phyloP scores from a whole-genome alignment of 371 early-diverging fungal species.

The Dichotomocladium elegans region DNA sequence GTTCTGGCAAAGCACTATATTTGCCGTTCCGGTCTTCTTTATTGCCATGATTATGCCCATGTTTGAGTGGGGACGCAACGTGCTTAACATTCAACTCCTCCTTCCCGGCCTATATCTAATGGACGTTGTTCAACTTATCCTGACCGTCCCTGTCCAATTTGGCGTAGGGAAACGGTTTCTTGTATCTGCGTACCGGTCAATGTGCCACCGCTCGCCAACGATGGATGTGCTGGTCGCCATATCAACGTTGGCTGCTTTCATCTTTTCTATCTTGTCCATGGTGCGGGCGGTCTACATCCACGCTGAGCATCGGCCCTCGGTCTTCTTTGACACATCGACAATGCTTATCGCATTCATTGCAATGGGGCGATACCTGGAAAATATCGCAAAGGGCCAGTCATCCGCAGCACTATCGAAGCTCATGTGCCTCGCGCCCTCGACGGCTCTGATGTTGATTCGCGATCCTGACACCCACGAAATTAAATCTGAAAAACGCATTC shows the following conservation, averaged over 20 bases:
- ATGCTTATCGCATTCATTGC: slow-evolving; percentile 90
- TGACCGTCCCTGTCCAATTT: slow-evolving; percentile 93
- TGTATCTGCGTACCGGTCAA: slow-evolving; percentile 69
- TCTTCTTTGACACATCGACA: slow-evolving; percentile 92
- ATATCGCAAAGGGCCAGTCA: slow-evolving; percentile 91
- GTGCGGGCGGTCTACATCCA: slow-evolving; percentile 40
- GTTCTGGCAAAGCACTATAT: slow-evolving; percentile 56
- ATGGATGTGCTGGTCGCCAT: slow-evolving; percentile 95
- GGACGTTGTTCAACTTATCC: slow-evolving; percentile 47
- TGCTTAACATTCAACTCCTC: slow-evolving; percentile 25
- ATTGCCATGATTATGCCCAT: slow-evolving; percentile 83
- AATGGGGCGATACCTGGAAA: slow-evolving; percentile 89
- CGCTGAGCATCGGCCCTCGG: slow-evolving; percentile 56
- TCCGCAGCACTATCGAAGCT: slow-evolving; percentile 86
- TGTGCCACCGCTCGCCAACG: slow-evolving; percentile 79
- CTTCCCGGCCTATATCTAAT: slow-evolving; percentile 65
- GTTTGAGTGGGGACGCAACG: slow-evolving; percentile 39
- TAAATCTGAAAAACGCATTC: slow-evolving; percentile 65
- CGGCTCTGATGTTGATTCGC: slow-evolving; percentile 41
- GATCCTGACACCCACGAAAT: slow-evolving; percentile 32
- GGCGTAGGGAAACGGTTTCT: slow-evolving; percentile 82
- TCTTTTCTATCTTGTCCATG: slow-evolving; percentile 68
- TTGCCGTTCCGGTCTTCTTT: slow-evolving; percentile 82
- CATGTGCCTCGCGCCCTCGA: slow-evolving; percentile 80
- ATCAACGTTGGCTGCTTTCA: slow-evolving; percentile 83